Percentiles rank a stretch among this genome's conserved stretches.
Evolutionary conservation across 1,284 basidiomycete genomes (phyloP).

Genomic region (Tremellales sp.): DNA sequence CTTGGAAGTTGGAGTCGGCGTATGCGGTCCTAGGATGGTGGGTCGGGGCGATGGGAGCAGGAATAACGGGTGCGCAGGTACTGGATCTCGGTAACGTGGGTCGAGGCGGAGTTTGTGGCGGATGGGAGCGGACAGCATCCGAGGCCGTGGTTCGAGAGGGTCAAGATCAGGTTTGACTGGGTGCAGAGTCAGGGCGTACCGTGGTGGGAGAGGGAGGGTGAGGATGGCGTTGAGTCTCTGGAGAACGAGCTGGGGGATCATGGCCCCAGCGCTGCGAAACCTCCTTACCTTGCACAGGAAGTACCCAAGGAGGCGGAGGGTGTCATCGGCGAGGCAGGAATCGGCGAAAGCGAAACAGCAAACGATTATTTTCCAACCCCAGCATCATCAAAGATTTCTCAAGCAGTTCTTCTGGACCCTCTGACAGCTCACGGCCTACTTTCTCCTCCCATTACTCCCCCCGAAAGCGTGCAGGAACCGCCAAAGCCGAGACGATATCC

Average conservation of each 20-base stretch:
- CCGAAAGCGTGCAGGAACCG: neutral
- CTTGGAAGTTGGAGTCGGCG: slow-evolving; percentile 30
- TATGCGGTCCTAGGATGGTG: slow-evolving; percentile 44
- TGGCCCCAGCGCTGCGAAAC: too few relatives aligned
- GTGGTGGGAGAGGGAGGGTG: slow-evolving; percentile 30
- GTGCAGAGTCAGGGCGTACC: slow-evolving; percentile 36
- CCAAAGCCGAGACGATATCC: neutral
- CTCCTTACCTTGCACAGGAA: too few relatives aligned
- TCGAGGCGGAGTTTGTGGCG: slow-evolving; percentile 33
- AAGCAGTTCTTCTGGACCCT: too few relatives aligned
- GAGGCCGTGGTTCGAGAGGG: slow-evolving; percentile 30
- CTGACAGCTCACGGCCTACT: slow-evolving; percentile 13
- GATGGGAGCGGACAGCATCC: slow-evolving; percentile 8
- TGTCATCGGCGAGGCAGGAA: too few relatives aligned
- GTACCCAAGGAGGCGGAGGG: too few relatives aligned
- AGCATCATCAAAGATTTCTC: neutral
- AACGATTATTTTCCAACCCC: neutral
- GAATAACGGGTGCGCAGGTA: slow-evolving; percentile 24
- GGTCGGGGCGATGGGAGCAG: slow-evolving; percentile 6
- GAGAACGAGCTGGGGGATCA: neutral
- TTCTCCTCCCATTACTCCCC: slow-evolving; percentile 16
- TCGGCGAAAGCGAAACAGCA: neutral
- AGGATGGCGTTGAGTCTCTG: neutral
- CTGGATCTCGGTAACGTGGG: slow-evolving; percentile 41
- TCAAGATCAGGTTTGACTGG: slow-evolving; percentile 46